Percentiles rank a stretch among this genome's conserved stretches.
phyloP scores from a whole-genome alignment of 1,284 basidiomycete species.

The Ganoderma boninense region DNA sequence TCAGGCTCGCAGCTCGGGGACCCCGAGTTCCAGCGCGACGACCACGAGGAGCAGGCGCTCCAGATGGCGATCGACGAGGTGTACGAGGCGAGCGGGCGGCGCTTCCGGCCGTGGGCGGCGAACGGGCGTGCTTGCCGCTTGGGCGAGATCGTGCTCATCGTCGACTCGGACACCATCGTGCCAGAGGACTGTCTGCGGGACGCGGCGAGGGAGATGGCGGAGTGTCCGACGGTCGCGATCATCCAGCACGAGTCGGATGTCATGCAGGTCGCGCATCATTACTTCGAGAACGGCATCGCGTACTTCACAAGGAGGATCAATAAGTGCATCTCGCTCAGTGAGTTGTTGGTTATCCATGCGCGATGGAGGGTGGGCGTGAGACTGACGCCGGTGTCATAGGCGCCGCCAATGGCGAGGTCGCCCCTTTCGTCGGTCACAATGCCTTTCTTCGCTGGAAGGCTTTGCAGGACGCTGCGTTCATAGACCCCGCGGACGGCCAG shows the following conservation, averaged over 20 bases:
- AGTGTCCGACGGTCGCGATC: conserved; percentile 58
- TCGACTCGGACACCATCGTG: conserved; percentile 66
- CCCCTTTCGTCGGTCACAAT: conserved; percentile 69
- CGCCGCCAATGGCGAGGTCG: conserved; percentile 60
- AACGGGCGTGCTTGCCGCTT: conserved; percentile 49
- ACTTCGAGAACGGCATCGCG: conserved; percentile 67
- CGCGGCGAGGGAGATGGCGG: conserved; percentile 63
- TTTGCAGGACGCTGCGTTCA: conserved; percentile 57
- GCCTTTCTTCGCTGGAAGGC: conserved; percentile 67
- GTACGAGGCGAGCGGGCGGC: conserved; percentile 46
- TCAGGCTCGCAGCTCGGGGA: conserved; percentile 28
- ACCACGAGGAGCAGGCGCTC: conserved; percentile 50
- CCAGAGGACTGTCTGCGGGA: conserved; percentile 68
- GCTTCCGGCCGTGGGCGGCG: conserved; percentile 52
- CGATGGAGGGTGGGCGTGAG: background rate
- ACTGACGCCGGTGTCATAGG: conserved; percentile 31
- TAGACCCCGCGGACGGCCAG: conserved; percentile 53
- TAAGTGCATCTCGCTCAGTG: conserved; percentile 50
- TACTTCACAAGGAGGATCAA: conserved; percentile 63
- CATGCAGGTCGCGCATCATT: conserved; percentile 66
- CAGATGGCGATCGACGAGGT: conserved; percentile 53
- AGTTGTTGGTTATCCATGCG: conserved; percentile 8
- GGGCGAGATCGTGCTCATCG: conserved; percentile 55
- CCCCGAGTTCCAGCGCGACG: conserved; percentile 32
- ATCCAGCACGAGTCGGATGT: conserved; percentile 60